A percentile compares a stretch with the other conserved stretches of the same genome.
These are phyloP conservation scores for Botrytis aclada DNA, from an alignment of 2,329 filamentous ascomycete species.

Conservation along the genomic window DNA sequence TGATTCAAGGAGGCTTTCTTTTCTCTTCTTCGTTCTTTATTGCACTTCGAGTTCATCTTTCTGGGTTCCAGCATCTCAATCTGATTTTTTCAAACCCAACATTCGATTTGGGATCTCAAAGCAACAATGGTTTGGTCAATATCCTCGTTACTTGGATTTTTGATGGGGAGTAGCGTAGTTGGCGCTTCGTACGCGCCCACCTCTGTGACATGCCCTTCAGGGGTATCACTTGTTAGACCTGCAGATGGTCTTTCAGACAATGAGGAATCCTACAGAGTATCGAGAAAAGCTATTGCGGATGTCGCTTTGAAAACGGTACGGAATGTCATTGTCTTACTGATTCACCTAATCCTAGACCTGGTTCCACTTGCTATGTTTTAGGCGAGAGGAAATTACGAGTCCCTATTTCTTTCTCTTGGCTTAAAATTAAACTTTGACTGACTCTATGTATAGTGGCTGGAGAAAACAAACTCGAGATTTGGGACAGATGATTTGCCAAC, in stretches of 20 bases:
- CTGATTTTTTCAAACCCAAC: background rate
- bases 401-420: background rate
- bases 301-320: slow-evolving; percentile 35
- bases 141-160: slow-evolving; percentile 20
- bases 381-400: background rate
- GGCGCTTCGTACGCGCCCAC: slow-evolving; percentile 39
- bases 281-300: slow-evolving; percentile 42
- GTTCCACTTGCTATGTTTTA: background rate
- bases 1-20: background rate
- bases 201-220: slow-evolving; percentile 40
- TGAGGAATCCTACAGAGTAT: slow-evolving; percentile 41
- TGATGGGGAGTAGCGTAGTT: slow-evolving; percentile 6
- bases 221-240: slow-evolving; percentile 39
- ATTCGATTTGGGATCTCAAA: background rate
- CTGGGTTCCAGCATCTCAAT: background rate
- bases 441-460: slow-evolving; percentile 14
- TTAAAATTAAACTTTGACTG: background rate
- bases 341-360: background rate
- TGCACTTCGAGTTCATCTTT: background rate
- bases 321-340: background rate
- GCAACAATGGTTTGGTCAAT: slow-evolving; percentile 22
- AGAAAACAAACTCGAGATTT: slow-evolving; percentile 39
- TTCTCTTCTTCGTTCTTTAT: background rate
- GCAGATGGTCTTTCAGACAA: slow-evolving; percentile 40
- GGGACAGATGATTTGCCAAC: slow-evolving; percentile 40